Conservation (phyloP, 306 rosid species). For the Pueraria montana region DNA sequence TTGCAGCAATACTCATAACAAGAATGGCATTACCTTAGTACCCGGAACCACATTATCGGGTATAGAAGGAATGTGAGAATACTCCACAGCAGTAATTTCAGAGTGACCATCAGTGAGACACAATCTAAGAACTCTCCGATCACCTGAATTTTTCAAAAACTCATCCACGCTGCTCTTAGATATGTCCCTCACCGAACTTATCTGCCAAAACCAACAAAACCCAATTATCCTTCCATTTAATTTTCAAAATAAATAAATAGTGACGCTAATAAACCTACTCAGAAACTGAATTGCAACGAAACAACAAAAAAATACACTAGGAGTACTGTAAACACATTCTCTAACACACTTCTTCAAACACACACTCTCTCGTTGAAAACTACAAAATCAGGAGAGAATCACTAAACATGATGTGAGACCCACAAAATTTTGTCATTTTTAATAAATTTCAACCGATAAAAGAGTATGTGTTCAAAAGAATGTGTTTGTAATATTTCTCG, state of each 20-base stretch:
- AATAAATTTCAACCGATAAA: not conserved
- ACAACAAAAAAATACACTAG: too few species aligned
- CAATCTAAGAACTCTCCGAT: constrained; percentile 71
- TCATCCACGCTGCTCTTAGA: constrained; percentile 66
- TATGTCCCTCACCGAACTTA: constrained; percentile 80
- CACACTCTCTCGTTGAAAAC: too few species aligned
- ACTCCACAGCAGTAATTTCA: constrained; percentile 86
- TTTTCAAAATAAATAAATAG: too few species aligned
- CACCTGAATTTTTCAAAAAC: constrained; percentile 57
- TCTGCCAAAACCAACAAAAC: constrained; percentile 56
- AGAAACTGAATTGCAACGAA: too few species aligned
- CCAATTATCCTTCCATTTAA: not conserved
- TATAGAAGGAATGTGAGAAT: constrained; percentile 64
- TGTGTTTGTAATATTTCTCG: too few species aligned
- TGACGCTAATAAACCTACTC: too few species aligned
- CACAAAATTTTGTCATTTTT: too few species aligned
- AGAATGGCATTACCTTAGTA: constrained; percentile 70
- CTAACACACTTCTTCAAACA: too few species aligned
- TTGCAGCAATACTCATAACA: not conserved
- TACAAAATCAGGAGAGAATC: too few species aligned
- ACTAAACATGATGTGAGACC: too few species aligned
- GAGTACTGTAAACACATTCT: too few species aligned
- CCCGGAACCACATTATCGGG: constrained; percentile 81
- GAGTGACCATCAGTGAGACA: constrained; percentile 80
- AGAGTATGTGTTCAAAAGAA: not conserved